Base-by-base conservation (phyloP, 805 yeast genomes). In the Candida peoriensis region DNA sequence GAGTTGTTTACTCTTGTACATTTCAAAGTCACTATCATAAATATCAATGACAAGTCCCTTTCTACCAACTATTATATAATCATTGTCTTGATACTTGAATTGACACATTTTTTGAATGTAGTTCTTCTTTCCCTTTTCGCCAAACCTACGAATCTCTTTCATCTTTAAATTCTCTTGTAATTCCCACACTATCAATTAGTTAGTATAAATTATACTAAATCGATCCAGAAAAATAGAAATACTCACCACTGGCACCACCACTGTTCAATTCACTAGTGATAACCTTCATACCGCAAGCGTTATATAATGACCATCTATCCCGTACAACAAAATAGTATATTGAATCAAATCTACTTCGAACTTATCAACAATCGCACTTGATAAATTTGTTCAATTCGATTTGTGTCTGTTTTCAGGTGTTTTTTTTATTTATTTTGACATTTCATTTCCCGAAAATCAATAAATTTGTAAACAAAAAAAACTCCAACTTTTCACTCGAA, bases 1-100 rank as follows among this genome's bases (percentile, higher is more conserved):
- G 14, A 50, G 24, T 12, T 33, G 32, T 30, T 50, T 48, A 2
- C 42, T 37, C 30, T 36, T 40, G 14, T 39, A 11, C 13, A 35
- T 32, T 25, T 25, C 17, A 19, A 25, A 25, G 16, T 16, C 19
- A 6, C 16, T 14, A 16, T 25, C 20, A 4, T 15, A 9, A 11
- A 25, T 25, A 25, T 25, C 28, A 16, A 25, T 25, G 13, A 15
- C 15, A n/a, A 25, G 13, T 3, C 28, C 28, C 13, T 25, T 25
- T 25, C 28, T 25, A 15, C 19, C 28, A 3, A 25, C 11, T 18
- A 25, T 25, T 3, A 25, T 15, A 16, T 16, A 25, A 5, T 6
- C 15, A 10, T 25, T 7, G 11, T 19, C 28, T 25, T 25, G 28
- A 9, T 15, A 25, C 5, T 3, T 10, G 13, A 25, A 25, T 11